Evolutionary conservation across 2,329 filamentous ascomycete species (phyloP).

Genomic region (Aspergillus thermomutatus): DNA sequence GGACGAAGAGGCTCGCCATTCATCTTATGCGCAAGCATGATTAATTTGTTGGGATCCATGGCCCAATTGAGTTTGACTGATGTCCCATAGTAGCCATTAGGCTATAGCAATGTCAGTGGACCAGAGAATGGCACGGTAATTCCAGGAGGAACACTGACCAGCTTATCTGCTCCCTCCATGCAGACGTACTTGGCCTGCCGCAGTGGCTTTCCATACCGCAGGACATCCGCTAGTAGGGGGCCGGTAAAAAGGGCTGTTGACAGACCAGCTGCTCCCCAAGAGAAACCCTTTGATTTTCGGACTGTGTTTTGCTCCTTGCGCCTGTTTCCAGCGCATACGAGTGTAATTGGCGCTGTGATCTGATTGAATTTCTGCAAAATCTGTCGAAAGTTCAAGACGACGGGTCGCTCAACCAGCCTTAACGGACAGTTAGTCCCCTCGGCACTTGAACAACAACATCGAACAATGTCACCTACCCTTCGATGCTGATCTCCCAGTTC

Average conservation of each 20-base stretch:
- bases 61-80: slow-evolving; percentile 86
- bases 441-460: background rate
- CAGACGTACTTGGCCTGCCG: slow-evolving; percentile 76
- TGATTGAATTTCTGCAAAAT: slow-evolving; percentile 74
- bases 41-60: slow-evolving; percentile 75
- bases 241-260: slow-evolving; percentile 89
- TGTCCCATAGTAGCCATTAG: slow-evolving; percentile 86
- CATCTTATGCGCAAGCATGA: slow-evolving; percentile 88
- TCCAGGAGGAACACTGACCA: slow-evolving; percentile 44
- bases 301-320: slow-evolving; percentile 92
- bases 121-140: background rate
- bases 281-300: slow-evolving; percentile 88
- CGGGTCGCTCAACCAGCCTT: slow-evolving; percentile 71
- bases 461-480: slow-evolving; percentile 52
- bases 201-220: slow-evolving; percentile 64
- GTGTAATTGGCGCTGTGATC: slow-evolving; percentile 78
- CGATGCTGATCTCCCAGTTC: slow-evolving; percentile 78
- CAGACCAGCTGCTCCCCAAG: slow-evolving; percentile 83
- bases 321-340: slow-evolving; percentile 89
- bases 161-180: slow-evolving; percentile 84
- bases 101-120: slow-evolving; percentile 40
- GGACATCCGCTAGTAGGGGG: slow-evolving; percentile 68
- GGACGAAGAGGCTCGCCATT: slow-evolving; percentile 77
- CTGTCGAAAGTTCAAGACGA: slow-evolving; percentile 68
- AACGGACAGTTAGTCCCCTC: slow-evolving; percentile 5